Evolutionary conservation across 1,139 yeast genomes (phyloP).

Genomic region (Geotrichum klebahnii): DNA sequence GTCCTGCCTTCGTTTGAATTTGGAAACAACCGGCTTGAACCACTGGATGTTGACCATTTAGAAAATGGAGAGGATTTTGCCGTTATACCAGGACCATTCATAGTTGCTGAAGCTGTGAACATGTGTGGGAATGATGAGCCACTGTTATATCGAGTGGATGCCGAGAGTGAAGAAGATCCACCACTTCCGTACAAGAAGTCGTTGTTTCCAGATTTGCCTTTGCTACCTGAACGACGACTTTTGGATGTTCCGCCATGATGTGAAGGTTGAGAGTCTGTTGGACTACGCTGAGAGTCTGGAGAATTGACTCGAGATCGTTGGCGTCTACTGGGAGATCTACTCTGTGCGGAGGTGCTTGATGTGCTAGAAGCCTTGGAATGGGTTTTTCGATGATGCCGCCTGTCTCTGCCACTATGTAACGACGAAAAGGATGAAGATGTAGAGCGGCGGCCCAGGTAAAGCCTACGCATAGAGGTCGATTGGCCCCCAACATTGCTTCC

Average conservation of each 20-base stretch:
- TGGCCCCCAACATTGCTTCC: no score
- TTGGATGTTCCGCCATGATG: neutral
- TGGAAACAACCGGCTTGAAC: neutral
- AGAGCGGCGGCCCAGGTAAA: conserved; percentile 32
- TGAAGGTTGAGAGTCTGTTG: no score
- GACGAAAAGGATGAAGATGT: conserved; percentile 39
- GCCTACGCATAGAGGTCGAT: no score
- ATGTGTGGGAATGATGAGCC: conserved; percentile 13
- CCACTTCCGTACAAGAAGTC: conserved; percentile 15
- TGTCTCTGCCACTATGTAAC: conserved; percentile 25
- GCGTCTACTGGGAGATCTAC: conserved; percentile 18
- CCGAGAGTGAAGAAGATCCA: neutral
- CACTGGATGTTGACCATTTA: conserved; percentile 4
- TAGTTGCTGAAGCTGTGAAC: conserved; percentile 11
- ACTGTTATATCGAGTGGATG: conserved; percentile 3
- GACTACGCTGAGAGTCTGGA: conserved; percentile 6
- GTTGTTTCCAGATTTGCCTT: conserved; percentile 20
- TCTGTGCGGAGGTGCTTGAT: conserved; percentile 32
- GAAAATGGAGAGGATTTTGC: conserved; percentile 2
- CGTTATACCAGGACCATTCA: neutral
- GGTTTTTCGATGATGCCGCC: conserved; percentile 25
- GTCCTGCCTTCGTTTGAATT: neutral
- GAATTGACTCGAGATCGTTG: neutral
- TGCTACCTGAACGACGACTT: conserved; percentile 26
- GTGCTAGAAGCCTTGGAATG: conserved; percentile 37